Evolutionary conservation across 495 filamentous ascomycete genomes (phyloP), one percentile per base, ranked within the genome.

Genomic region (Xylaria flabelliformis): DNA sequence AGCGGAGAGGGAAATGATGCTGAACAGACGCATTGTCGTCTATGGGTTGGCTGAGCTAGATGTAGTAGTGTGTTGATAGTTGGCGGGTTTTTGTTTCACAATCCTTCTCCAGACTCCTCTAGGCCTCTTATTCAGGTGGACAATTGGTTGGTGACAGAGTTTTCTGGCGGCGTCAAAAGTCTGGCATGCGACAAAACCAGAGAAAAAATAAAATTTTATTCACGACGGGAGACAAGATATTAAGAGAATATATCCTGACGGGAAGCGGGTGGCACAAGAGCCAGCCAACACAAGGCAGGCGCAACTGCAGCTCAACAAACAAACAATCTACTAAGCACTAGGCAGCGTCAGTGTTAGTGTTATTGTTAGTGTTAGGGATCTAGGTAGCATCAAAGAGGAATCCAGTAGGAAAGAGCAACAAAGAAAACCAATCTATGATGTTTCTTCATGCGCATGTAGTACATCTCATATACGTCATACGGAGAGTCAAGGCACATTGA

Each of bases 231-330:
- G 34, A 5, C 0, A 61, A 41, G 58, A 36, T 61, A n/a, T 39
- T n/a, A n/a, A 32, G 39, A 61, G 39, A 4, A 39, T 39, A 39
- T 61, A 36, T 56, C 24, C 51, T 29, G 17, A 67, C 32, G 64
- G 63, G 46, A 51, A 32, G 64, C 29, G n/a, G 46, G 64, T 48
- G 2, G 64, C 26, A 51, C 48, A 36, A 46, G 32, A 36, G 32
- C 44, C 15, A 21, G 39, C 64, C 32, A 53, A 67, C 62, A 53
- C 44, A 39, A 39, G 48, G 64, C 64, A 67, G 41, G 64, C 48
- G 32, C 41, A 53, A 32, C 46, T 48, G 41, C 41, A 42, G 42
- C 63, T 65, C 63, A n/a, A 32, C 61, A 44, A 64, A 64, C 61
- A 44, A 42, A 39, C 34, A n/a, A 13, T 17, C 55, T 58, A 17